phyloP scores from a whole-genome alignment of 1,139 yeast species.

The Candida pseudoviswanathii region DNA sequence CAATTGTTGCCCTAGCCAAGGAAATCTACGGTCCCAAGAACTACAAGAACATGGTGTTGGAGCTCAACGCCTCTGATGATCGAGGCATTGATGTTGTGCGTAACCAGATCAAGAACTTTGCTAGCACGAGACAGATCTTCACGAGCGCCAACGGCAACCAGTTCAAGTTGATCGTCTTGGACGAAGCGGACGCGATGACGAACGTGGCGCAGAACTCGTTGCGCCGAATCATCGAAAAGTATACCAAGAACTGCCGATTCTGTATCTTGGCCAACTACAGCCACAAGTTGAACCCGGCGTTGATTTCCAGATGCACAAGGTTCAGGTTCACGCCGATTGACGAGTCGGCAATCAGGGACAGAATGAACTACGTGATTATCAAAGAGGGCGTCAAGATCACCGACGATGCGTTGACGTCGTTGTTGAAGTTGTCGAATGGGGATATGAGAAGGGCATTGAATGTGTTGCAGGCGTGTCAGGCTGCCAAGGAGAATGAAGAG shows the following conservation, averaged over 20 bases:
- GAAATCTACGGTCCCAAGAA: conserved; percentile 85
- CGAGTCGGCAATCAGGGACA: conserved; percentile 62
- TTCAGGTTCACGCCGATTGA: conserved; percentile 88
- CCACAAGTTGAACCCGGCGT: conserved; percentile 93
- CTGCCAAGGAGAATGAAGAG: conserved; percentile 51
- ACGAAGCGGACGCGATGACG: conserved; percentile 99
- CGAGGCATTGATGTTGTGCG: conserved; percentile 87
- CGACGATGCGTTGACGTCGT: conserved; percentile 62
- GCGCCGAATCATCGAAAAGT: conserved; percentile 88
- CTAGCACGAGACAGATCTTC: conserved; percentile 91
- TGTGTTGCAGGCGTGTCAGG: conserved; percentile 91
- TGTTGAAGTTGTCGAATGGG: conserved; percentile 75
- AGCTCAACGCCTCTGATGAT: conserved; percentile 85
- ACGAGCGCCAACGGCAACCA: conserved; percentile 42
- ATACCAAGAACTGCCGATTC: conserved; percentile 92
- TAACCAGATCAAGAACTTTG: conserved; percentile 81
- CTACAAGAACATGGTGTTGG: conserved; percentile 86
- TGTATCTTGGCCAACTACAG: conserved; percentile 96
- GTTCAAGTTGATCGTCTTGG: conserved; percentile 87
- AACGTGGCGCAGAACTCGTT: conserved; percentile 92
- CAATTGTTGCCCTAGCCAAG: conserved; percentile 85
- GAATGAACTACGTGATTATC: conserved; percentile 68
- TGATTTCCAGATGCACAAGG: conserved; percentile 90
- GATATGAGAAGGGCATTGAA: conserved; percentile 97
- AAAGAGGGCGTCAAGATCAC: conserved; percentile 63